Evolutionary conservation across 495 filamentous ascomycete genomes (phyloP).

Genomic region (Penicillium crystallinum): DNA sequence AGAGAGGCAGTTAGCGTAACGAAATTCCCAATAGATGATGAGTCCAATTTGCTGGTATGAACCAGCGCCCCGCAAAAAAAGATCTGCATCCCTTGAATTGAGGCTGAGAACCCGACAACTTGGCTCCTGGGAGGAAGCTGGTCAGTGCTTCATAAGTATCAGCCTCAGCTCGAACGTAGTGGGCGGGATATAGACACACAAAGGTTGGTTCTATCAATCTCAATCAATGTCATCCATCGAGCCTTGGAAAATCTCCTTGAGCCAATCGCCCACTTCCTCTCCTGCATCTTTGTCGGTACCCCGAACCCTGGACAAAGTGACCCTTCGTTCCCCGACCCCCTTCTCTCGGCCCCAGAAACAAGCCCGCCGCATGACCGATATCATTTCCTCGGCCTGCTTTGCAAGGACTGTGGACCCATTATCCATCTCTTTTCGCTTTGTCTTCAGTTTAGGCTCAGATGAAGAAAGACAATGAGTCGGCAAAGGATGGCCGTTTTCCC

Average conservation of each 20-base stretch:
- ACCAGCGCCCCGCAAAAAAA: too few relatives aligned
- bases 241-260: slow-evolving; percentile 16
- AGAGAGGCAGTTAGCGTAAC: too few relatives aligned
- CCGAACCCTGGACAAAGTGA: slow-evolving; percentile 11
- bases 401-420: slow-evolving; percentile 19
- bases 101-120: too few relatives aligned
- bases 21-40: too few relatives aligned
- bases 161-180: too few relatives aligned
- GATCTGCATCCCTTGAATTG: too few relatives aligned
- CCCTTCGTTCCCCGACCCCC: slow-evolving; percentile 29
- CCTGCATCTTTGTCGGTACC: not conserved
- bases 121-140: too few relatives aligned
- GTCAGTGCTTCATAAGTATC: too few relatives aligned
- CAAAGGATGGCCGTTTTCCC: not conserved
- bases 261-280: slow-evolving; percentile 18
- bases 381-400: slow-evolving; percentile 36
- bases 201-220: too few relatives aligned
- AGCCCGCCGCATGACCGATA: slow-evolving; percentile 33
- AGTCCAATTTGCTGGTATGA: too few relatives aligned
- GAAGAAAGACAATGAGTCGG: not conserved
- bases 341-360: slow-evolving; percentile 41
- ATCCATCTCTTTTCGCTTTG: not conserved
- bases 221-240: slow-evolving; percentile 5
- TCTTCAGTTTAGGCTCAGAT: not conserved
- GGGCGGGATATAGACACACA: too few relatives aligned